Evolutionary conservation across 164 flowering plant species (phyloP).

Genomic region (Piper longum): DNA sequence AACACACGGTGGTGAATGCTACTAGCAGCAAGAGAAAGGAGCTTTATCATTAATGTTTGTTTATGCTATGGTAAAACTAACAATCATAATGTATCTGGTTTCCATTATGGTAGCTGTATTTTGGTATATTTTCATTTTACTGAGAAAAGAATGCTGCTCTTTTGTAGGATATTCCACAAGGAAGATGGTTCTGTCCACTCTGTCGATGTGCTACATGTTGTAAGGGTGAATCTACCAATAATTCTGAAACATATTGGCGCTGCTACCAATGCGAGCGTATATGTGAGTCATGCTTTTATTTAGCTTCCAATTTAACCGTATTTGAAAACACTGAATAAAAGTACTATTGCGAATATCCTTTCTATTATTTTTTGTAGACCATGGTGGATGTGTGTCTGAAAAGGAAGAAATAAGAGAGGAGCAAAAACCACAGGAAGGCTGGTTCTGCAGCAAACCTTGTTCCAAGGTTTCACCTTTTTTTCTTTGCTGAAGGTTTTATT

Average conservation of each 20-base stretch:
- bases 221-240: constrained; percentile 12
- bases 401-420: constrained; percentile 11
- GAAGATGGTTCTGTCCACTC: constrained; percentile 82
- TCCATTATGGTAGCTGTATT: too few species aligned
- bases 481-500: neutral
- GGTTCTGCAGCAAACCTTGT: constrained; percentile 67
- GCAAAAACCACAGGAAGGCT: constrained; percentile 15
- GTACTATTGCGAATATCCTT: neutral
- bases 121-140: too few species aligned
- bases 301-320: neutral
- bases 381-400: constrained; percentile 36
- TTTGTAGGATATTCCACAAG: constrained; percentile 54
- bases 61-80: too few species aligned
- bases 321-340: neutral
- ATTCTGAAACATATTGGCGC: constrained; percentile 14
- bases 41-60: too few species aligned
- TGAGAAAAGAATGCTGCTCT: neutral
- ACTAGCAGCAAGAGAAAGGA: too few species aligned
- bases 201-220: constrained; percentile 69
- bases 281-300: constrained; percentile 35
- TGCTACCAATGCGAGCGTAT: constrained; percentile 65
- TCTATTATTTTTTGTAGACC: constrained; percentile 37
- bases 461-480: constrained; percentile 33
- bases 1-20: too few species aligned
- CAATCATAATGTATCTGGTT: too few species aligned